phyloP scores from a whole-genome alignment of 2,329 filamentous ascomycete genomes.

The Cercospora zeae-maydis region DNA sequence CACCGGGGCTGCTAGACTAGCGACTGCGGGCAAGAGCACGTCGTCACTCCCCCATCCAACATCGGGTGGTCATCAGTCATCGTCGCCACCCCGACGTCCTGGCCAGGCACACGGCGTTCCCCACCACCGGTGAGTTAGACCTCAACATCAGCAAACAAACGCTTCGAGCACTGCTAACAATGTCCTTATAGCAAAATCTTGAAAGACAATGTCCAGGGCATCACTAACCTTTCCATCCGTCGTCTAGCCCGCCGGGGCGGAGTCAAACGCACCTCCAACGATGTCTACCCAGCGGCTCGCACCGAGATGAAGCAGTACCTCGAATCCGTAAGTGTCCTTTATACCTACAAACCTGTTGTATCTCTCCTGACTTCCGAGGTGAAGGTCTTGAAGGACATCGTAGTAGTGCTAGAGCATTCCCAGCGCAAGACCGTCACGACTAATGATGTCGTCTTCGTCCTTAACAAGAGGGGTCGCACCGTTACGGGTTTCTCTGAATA shows the following conservation, averaged over 20 bases:
- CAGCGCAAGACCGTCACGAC: background rate
- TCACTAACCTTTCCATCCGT: conserved; percentile 69
- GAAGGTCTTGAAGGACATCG: no score
- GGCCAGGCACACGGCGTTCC: no score
- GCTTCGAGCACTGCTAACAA: background rate
- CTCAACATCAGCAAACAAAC: background rate
- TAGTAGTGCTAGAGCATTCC: background rate
- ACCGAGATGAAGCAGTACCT: conserved; percentile 53
- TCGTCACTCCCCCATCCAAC: no score
- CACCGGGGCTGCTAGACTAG: no score
- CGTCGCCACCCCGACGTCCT: no score
- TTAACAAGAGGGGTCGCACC: background rate
- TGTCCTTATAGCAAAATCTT: conserved; percentile 76
- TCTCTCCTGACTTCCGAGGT: no score
- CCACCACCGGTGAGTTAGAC: conserved; percentile 7
- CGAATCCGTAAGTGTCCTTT: conserved; percentile 48
- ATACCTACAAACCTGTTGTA: no score
- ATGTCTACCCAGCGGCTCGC: conserved; percentile 62
- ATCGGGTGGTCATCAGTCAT: no score
- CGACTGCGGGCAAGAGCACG: no score
- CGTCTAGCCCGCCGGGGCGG: conserved; percentile 72
- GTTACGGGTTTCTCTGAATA: background rate
- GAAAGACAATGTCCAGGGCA: conserved; percentile 96
- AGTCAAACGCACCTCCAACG: conserved; percentile 65
- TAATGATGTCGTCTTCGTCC: background rate